Evolutionary conservation across 2,329 filamentous ascomycete genomes (phyloP).

Genomic region (Aspergillus luchuensis): DNA sequence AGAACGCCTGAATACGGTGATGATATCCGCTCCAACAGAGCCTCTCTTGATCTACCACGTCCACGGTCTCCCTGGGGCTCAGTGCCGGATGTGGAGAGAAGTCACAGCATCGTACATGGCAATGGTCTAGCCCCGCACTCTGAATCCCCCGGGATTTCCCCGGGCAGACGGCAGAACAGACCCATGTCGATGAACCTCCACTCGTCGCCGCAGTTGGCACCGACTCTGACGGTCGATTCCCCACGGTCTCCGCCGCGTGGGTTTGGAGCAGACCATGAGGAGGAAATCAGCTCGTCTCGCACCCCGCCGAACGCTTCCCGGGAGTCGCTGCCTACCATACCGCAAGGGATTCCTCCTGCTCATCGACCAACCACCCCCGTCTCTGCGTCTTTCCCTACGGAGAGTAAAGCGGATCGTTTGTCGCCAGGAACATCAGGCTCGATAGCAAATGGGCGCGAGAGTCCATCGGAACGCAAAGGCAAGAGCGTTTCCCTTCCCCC

Average conservation of each 20-base stretch:
- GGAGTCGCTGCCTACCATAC: slow-evolving; percentile 29
- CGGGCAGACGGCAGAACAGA: slow-evolving; percentile 60
- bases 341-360: slow-evolving; percentile 11
- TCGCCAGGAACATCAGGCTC: slow-evolving; percentile 23
- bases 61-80: slow-evolving; percentile 42
- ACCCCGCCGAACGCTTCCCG: slow-evolving; percentile 29
- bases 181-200: slow-evolving; percentile 49
- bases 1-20: slow-evolving; percentile 37
- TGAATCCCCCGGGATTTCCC: slow-evolving; percentile 58
- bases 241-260: slow-evolving; percentile 45
- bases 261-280: slow-evolving; percentile 52
- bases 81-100: slow-evolving; percentile 24
- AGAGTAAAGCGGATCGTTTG: slow-evolving; percentile 20
- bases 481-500: slow-evolving; percentile 61
- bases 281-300: slow-evolving; percentile 59
- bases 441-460: slow-evolving; percentile 19
- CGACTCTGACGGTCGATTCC: slow-evolving; percentile 47
- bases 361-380: slow-evolving; percentile 38
- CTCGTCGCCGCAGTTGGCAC: slow-evolving; percentile 45
- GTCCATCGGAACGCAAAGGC: slow-evolving; percentile 32
- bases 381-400: slow-evolving; percentile 25
- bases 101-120: slow-evolving; percentile 21
- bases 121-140: slow-evolving; percentile 31
- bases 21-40: slow-evolving; percentile 34
- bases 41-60: slow-evolving; percentile 48